Conservation (phyloP, 768 basidiomycete species). For the Pleurotus giganteus region DNA sequence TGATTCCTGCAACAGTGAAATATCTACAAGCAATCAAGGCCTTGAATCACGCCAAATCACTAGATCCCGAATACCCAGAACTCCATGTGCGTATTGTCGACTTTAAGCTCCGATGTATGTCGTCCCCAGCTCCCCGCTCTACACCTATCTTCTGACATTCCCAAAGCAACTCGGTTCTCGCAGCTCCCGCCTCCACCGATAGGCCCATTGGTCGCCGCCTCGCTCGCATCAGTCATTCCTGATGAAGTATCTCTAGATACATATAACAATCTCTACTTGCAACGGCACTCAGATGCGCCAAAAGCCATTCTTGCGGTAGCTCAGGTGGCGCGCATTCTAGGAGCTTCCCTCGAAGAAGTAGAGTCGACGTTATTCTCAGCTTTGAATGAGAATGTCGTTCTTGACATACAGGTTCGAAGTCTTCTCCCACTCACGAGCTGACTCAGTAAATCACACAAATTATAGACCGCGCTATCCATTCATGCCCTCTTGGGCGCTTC, state of each 20-base stretch:
- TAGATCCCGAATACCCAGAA: slow-evolving; percentile 59
- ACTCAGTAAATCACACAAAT: not conserved
- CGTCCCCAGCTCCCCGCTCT: not conserved
- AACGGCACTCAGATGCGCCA: slow-evolving; percentile 51
- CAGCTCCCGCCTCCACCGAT: slow-evolving; percentile 45
- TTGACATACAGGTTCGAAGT: slow-evolving; percentile 48
- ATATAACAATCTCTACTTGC: slow-evolving; percentile 76
- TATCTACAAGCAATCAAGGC: slow-evolving; percentile 76
- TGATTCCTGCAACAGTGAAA: slow-evolving; percentile 52
- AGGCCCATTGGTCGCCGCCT: slow-evolving; percentile 46
- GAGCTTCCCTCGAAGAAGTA: slow-evolving; percentile 52
- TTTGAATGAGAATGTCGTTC: slow-evolving; percentile 37
- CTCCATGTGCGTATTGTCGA: slow-evolving; percentile 72
- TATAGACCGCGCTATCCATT: slow-evolving; percentile 51
- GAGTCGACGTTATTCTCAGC: slow-evolving; percentile 56
- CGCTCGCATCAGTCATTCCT: slow-evolving; percentile 53
- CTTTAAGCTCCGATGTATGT: slow-evolving; percentile 53
- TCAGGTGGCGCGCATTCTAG: slow-evolving; percentile 46
- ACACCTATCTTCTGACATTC: slow-evolving; percentile 8
- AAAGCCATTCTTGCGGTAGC: slow-evolving; percentile 63
- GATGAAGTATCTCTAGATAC: slow-evolving; percentile 55
- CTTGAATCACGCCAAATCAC: slow-evolving; percentile 50
- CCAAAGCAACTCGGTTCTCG: slow-evolving; percentile 41
- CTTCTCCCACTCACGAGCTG: not conserved
- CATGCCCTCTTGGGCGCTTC: slow-evolving; percentile 47